A percentile compares a stretch with the other conserved stretches of the same genome.
phyloP scores from a whole-genome alignment of 306 rosid genomes.

The Cicer chorassanicum region DNA sequence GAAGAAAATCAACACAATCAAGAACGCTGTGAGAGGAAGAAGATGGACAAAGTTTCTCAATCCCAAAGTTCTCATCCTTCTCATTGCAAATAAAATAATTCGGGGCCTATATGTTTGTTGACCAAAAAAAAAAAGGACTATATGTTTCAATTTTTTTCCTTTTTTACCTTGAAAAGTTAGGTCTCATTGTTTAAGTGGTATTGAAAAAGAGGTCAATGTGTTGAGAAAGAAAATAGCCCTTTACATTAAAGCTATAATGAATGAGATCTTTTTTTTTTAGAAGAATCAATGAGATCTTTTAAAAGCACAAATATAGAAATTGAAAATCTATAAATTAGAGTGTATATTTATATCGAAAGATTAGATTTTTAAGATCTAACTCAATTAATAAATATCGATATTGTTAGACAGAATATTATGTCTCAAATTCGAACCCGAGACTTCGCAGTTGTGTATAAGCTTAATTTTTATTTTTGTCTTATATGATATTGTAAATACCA shows the following conservation, averaged over 20 bases:
- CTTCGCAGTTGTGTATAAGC: too few species aligned
- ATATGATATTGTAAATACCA: too few species aligned
- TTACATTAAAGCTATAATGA: conserved; percentile 29
- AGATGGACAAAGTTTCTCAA: conserved; percentile 4
- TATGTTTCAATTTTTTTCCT: too few species aligned
- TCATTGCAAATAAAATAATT: background rate
- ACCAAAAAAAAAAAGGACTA: too few species aligned
- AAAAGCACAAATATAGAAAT: conserved; percentile 17
- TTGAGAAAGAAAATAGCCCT: background rate
- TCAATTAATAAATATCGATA: too few species aligned
- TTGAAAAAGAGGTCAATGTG: conserved; percentile 10
- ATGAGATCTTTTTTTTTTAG: background rate
- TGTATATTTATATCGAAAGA: background rate
- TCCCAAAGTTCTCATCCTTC: conserved; percentile 40
- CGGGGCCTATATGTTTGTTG: background rate
- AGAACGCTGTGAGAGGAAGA: conserved; percentile 42
- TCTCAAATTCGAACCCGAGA: too few species aligned
- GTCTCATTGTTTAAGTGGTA: background rate
- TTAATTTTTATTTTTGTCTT: too few species aligned
- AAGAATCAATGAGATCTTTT: background rate
- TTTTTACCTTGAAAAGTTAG: background rate
- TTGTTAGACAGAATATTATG: too few species aligned
- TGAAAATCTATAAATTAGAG: background rate
- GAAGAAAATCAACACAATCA: conserved; percentile 38
- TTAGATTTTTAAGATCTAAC: too few species aligned